phyloP scores from a whole-genome alignment of 2,329 filamentous ascomycete genomes.

The Diplodia scrobiculata region DNA sequence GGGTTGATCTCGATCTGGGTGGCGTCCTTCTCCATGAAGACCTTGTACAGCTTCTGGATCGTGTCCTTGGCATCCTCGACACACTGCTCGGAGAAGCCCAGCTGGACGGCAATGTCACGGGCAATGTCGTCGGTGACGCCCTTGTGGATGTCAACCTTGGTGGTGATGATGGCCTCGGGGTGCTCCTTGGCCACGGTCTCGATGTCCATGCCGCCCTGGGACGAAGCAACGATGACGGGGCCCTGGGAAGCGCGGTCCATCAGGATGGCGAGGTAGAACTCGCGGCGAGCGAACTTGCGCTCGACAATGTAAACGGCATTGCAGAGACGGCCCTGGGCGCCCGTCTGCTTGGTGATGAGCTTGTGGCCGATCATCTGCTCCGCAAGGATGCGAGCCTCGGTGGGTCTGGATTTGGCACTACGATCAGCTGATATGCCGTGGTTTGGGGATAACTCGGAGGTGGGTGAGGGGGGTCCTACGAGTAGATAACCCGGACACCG shows the following conservation, averaged over 20 bases:
- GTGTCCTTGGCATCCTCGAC: constrained; percentile 92
- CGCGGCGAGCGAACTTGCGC: constrained; percentile 97
- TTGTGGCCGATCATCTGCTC: constrained; percentile 99
- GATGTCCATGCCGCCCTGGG: constrained; percentile 99
- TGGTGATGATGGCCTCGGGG: constrained; percentile 93
- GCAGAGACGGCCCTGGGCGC: constrained; percentile 88
- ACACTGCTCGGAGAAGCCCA: constrained; percentile 98
- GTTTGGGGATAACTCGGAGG: constrained; percentile 20
- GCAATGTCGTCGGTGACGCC: constrained; percentile 97
- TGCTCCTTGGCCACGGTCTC: constrained; percentile 97
- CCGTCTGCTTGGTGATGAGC: constrained; percentile 99
- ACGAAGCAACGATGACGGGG: constrained; percentile 95
- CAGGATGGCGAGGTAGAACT: constrained; percentile 98
- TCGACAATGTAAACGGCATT: constrained; percentile 98
- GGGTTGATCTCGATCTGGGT: constrained; percentile 99
- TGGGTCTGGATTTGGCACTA: constrained; percentile 58
- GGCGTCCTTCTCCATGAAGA: constrained; percentile 97
- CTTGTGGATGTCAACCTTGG: constrained; percentile 86
- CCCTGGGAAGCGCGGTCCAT: constrained; percentile 93
- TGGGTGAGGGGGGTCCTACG: constrained; percentile 53
- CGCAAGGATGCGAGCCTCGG: constrained; percentile 94
- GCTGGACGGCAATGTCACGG: constrained; percentile 80
- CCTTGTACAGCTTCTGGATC: constrained; percentile 98
- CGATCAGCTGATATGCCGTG: constrained; percentile 26
- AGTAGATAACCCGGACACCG: constrained; percentile 98